Evolutionary conservation across 495 filamentous ascomycete genomes (phyloP).

Genomic region (Sabuloglossum arenarium): DNA sequence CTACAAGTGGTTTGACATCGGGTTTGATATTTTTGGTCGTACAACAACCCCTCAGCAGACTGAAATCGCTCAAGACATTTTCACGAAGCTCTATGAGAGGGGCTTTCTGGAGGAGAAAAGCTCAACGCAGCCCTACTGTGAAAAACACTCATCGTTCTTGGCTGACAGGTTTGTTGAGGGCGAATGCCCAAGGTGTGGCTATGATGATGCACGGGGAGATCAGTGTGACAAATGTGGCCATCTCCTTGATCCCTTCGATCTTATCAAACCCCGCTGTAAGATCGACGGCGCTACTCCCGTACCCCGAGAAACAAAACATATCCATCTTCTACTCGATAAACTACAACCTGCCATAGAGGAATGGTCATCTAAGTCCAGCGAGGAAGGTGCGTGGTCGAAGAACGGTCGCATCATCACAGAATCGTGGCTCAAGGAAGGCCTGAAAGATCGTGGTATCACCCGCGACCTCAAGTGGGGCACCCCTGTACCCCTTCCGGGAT

Average conservation of each 20-base stretch:
- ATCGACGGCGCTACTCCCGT: conserved; percentile 10
- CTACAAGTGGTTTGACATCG: conserved; percentile 19
- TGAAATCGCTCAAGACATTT: conserved; percentile 11
- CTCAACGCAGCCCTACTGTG: conserved; percentile 10
- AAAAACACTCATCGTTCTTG: conserved; percentile 8
- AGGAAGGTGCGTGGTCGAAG: conserved; percentile 50
- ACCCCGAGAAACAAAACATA: conserved; percentile 9
- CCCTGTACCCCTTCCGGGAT: conserved; percentile 39
- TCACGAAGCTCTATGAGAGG: conserved; percentile 9
- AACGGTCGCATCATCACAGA: conserved; percentile 39
- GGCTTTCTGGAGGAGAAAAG: conserved; percentile 9
- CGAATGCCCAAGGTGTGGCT: conserved; percentile 10
- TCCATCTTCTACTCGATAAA: conserved; percentile 11
- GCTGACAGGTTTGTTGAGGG: conserved; percentile 13
- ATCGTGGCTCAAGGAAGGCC: conserved; percentile 62
- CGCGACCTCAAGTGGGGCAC: conserved; percentile 83
- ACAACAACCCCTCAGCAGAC: conserved; percentile 16
- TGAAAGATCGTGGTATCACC: conserved; percentile 77
- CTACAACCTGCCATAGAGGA: conserved; percentile 10
- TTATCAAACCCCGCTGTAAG: conserved; percentile 11
- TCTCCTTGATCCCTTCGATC: conserved; percentile 11
- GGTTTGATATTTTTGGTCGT: conserved; percentile 19
- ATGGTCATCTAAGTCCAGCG: conserved; percentile 16
- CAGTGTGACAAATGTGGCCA: conserved; percentile 11
- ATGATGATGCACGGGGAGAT: conserved; percentile 11